Evolutionary conservation across 257 asterid species (phyloP), one percentile per base, ranked within the genome.

Genomic region (Cynanchum wilfordii): DNA sequence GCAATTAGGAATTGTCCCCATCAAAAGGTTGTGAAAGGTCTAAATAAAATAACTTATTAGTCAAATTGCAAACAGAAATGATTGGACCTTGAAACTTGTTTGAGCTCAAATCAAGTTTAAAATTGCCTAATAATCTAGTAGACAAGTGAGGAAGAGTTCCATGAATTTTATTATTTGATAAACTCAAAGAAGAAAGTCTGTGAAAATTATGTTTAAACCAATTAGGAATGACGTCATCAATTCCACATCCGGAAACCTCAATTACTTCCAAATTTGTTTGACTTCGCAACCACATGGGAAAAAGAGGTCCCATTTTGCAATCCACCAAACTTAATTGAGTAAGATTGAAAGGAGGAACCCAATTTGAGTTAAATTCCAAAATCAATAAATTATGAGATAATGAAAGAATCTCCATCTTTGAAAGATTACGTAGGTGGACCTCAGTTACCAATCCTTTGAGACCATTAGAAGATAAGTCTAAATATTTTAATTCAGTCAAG

Each of bases 81-180:
- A 86, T 51, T 7, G 85, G 66, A 24, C 83, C 86, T 1, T 11
- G 16, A 33, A 86, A 73, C 74, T 22, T 65, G 50, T 86, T 81
- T 3, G 51, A 51, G 7, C 70, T 66, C 62, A 83, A 75, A 30
- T 44, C 36, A 42, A 83, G 20, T 3, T 2, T 12, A 2, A 29
- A 58, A 10, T 2, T 13, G 2, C 29, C 40, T 3, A 25, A 27
- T 9, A 42, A 42, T 10, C 11, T 13, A 4, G 17, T 58, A 0
- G 5, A 0, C 5, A 68, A 52, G 10, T 25, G 8, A 11, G 70
- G 74, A 71, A 66, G 69, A 15, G 79, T 11, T 80, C 89, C 89
- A 45, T 73, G 57, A 57, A 85, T 67, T 1, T 71, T 56, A 73
- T 85, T 82, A 69, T 73, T 68, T 15, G 85, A 82, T 40, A 85